Evolutionary conservation across 179 eudicot species (phyloP).

Genomic region (Gypsophila paniculata): DNA sequence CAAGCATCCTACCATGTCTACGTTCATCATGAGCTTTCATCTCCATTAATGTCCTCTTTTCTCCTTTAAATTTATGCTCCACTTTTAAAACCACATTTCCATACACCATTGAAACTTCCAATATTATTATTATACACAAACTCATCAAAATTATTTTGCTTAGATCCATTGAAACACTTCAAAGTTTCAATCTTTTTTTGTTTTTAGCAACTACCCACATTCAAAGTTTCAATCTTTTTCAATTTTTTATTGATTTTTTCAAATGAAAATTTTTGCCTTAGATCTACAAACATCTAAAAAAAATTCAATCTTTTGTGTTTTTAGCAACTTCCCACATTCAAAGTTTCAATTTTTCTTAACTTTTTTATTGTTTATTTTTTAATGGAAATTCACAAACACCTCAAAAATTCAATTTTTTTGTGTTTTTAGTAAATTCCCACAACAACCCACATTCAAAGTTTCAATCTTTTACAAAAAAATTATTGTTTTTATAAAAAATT

Average conservation of each 20-base stretch:
- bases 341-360: too few species aligned
- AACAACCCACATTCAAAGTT: too few species aligned
- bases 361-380: too few species aligned
- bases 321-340: not conserved
- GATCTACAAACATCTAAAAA: too few species aligned
- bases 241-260: too few species aligned
- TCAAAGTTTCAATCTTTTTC: slow-evolving; percentile 13
- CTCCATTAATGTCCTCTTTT: slow-evolving; percentile 36
- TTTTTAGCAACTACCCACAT: slow-evolving; percentile 5
- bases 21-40: slow-evolving; percentile 49
- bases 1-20: slow-evolving; percentile 67
- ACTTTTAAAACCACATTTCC: slow-evolving; percentile 55
- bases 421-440: too few species aligned
- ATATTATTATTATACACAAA: slow-evolving; percentile 14
- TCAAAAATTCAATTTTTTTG: too few species aligned
- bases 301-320: slow-evolving; percentile 3
- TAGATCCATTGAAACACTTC: slow-evolving; percentile 28
- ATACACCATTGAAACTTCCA: slow-evolving; percentile 22
- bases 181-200: slow-evolving; percentile 12
- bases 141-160: slow-evolving; percentile 19
- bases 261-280: too few species aligned
- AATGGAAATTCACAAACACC: too few species aligned
- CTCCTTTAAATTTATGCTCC: slow-evolving; percentile 55
- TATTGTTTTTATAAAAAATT: too few species aligned
- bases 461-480: too few species aligned